A percentile compares a stretch with the other conserved stretches of the same genome.
phyloP scores from a whole-genome alignment of 345 rosid genomes.

The Psidium friedrichsthalianum region DNA sequence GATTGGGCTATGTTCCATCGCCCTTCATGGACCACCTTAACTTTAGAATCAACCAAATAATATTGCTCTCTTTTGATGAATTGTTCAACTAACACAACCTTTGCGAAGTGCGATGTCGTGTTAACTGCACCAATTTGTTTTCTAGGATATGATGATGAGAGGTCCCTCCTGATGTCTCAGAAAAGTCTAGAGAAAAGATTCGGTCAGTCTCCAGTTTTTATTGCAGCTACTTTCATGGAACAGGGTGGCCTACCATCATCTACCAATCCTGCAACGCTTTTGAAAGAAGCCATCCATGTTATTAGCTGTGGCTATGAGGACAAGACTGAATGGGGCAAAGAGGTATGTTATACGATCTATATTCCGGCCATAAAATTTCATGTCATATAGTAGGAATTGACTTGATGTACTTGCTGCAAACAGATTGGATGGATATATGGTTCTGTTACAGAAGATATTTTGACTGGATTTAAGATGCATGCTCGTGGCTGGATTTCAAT shows the following conservation, averaged over 20 bases:
- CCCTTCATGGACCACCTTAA: not conserved
- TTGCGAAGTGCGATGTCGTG: not conserved
- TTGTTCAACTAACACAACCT: not conserved
- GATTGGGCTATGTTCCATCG: not conserved
- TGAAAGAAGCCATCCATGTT: slow-evolving; percentile 98
- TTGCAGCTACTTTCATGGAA: slow-evolving; percentile 98
- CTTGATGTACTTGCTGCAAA: not conserved
- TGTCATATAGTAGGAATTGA: not conserved
- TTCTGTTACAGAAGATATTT: slow-evolving; percentile 98
- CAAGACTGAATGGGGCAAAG: slow-evolving; percentile 99
- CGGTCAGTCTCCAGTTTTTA: slow-evolving; percentile 97
- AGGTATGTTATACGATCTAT: slow-evolving; percentile 30
- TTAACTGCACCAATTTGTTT: slow-evolving; percentile 1
- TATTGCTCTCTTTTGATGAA: not conserved
- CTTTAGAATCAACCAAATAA: not conserved
- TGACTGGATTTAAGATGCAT: slow-evolving; percentile 99
- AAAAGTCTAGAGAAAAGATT: slow-evolving; percentile 97
- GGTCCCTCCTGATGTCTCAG: slow-evolving; percentile 96
- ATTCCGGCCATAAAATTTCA: not conserved
- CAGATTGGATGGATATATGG: slow-evolving; percentile 99
- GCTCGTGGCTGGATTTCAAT: slow-evolving; percentile 99
- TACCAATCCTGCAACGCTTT: slow-evolving; percentile 88
- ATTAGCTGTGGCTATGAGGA: slow-evolving; percentile 99
- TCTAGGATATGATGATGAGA: slow-evolving; percentile 98
- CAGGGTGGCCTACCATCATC: slow-evolving; percentile 96